These are phyloP conservation scores for Platanthera guangdongensis DNA, from an alignment of 106 monocot genomes.

Conservation along the genomic window DNA sequence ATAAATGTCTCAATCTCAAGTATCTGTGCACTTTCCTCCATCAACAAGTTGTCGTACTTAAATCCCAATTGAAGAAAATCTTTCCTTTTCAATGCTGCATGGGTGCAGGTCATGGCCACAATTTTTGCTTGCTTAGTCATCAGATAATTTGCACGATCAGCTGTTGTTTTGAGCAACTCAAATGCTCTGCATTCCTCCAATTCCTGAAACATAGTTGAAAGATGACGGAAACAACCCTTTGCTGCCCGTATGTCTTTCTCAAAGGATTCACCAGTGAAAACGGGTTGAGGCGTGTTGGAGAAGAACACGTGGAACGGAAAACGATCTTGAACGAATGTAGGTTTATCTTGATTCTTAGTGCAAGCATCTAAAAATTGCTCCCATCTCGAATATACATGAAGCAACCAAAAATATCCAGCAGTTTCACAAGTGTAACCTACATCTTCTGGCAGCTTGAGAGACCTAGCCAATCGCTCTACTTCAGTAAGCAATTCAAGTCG, in stretches of 20 bases:
- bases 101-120: slow-evolving; percentile 99
- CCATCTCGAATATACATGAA: slow-evolving; percentile 97
- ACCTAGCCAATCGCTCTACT: slow-evolving; percentile 85
- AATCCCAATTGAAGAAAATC: slow-evolving; percentile 96
- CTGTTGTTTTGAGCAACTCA: slow-evolving; percentile 90
- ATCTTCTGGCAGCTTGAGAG: slow-evolving; percentile 88
- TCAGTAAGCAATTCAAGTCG: slow-evolving; percentile 80
- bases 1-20: slow-evolving; percentile 98
- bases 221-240: slow-evolving; percentile 90
- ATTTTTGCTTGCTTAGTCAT: slow-evolving; percentile 99
- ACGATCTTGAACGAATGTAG: slow-evolving; percentile 66
- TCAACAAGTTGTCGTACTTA: slow-evolving; percentile 93
- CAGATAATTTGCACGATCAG: slow-evolving; percentile 97
- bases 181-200: slow-evolving; percentile 96
- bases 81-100: slow-evolving; percentile 94
- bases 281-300: slow-evolving; percentile 50
- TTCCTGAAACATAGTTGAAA: slow-evolving; percentile 94
- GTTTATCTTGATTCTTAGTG: slow-evolving; percentile 62
- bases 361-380: slow-evolving; percentile 92
- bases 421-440: slow-evolving; percentile 98
- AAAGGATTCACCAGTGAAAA: slow-evolving; percentile 78
- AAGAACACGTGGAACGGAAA: slow-evolving; percentile 88
- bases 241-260: slow-evolving; percentile 92
- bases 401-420: slow-evolving; percentile 93
- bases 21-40: slow-evolving; percentile 99